phyloP scores from a whole-genome alignment of 108 stramenopile species.

The Pseudonitzschia multiseries region DNA sequence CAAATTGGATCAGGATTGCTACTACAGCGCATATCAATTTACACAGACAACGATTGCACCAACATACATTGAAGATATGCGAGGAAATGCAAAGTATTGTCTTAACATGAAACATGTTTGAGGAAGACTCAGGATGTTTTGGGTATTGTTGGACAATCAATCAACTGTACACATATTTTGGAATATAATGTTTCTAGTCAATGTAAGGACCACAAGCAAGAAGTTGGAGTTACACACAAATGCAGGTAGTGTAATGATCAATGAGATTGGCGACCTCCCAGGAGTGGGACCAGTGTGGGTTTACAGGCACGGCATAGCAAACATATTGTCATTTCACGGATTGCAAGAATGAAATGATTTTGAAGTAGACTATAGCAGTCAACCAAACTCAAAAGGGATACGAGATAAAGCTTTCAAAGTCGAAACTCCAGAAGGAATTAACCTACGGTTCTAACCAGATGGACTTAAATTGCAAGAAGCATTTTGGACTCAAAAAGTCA shows the following conservation, averaged over 20 bases:
- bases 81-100: conserved; percentile 10
- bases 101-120: no score
- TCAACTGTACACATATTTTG: conserved; percentile 35
- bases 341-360: neutral
- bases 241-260: conserved; percentile 23
- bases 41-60: neutral
- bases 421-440: conserved; percentile 25
- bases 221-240: conserved; percentile 24
- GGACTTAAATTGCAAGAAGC: neutral
- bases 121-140: no score
- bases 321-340: conserved; percentile 20
- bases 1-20: neutral
- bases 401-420: conserved; percentile 10
- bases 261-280: conserved; percentile 23
- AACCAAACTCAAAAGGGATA: neutral
- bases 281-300: conserved; percentile 32
- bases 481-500: conserved; percentile 2
- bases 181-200: conserved; percentile 28
- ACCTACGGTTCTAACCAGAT: conserved; percentile 1
- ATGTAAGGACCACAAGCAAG: conserved; percentile 23
- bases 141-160: conserved; percentile 37
- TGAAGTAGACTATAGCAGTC: neutral
- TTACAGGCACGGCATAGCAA: conserved; percentile 33
- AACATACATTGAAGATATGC: neutral
- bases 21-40: neutral